A percentile compares a stretch with the other conserved stretches of the same genome.
phyloP scores from a whole-genome alignment of 192 early-diverging fungal species.

The Backusella australiensis region DNA sequence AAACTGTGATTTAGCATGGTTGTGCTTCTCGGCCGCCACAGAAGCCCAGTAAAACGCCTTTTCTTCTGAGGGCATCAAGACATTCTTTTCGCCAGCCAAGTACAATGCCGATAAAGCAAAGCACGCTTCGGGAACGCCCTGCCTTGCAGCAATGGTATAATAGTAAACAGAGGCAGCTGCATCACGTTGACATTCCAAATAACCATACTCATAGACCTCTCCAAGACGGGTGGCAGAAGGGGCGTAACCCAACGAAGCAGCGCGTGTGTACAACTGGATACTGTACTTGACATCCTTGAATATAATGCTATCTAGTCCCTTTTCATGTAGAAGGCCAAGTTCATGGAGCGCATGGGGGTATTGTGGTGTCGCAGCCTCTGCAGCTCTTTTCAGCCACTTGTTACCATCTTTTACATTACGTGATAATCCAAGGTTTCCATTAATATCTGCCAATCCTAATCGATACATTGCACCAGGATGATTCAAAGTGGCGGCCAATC shows the following conservation, averaged over 20 bases:
- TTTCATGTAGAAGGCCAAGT: constrained; percentile 7
- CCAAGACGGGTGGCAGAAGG: constrained; percentile 16
- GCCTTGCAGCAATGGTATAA: constrained; percentile 10
- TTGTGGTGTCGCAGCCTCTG: constrained; percentile 2
- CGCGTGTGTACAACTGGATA: not conserved
- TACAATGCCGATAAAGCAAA: constrained; percentile 10
- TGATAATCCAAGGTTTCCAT: constrained; percentile 10
- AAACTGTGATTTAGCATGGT: constrained; percentile 51
- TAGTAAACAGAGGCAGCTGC: not conserved
- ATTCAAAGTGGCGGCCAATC: constrained; percentile 56
- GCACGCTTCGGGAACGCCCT: constrained; percentile 1
- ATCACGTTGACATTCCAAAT: not conserved
- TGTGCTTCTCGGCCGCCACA: constrained; percentile 46
- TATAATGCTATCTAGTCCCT: not conserved
- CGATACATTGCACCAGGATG: constrained; percentile 62
- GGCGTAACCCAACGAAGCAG: constrained; percentile 7
- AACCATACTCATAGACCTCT: constrained; percentile 8
- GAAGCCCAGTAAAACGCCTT: constrained; percentile 54
- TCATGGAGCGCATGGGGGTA: constrained; percentile 19
- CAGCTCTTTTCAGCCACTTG: constrained; percentile 23
- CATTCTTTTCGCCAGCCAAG: not conserved
- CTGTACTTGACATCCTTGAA: constrained; percentile 10
- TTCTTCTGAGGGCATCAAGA: not conserved
- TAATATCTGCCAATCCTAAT: constrained; percentile 48
- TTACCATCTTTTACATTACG: constrained; percentile 8